Percentiles rank a stretch among this genome's conserved stretches.
These are phyloP conservation scores for Umbelopsis sp. DNA, from an alignment of 192 early-diverging fungal genomes.

Conservation along the genomic window DNA sequence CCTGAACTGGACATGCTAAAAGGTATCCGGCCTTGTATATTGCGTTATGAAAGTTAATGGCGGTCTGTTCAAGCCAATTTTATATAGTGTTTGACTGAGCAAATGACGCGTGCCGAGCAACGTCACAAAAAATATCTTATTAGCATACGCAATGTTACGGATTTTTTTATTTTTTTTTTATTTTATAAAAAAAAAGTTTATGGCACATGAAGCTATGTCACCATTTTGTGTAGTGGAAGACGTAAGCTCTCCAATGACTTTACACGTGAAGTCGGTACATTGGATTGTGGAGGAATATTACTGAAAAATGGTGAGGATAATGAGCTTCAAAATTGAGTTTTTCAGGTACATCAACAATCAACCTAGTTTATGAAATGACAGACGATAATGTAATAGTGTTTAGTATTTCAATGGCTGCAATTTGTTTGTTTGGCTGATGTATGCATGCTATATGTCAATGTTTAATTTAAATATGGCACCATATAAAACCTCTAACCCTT, in stretches of 20 bases:
- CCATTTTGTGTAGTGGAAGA: background rate
- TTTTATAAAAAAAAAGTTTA: too few relatives aligned
- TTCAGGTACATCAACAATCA: background rate
- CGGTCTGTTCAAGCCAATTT: background rate
- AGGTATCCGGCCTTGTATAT: background rate
- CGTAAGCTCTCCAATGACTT: background rate
- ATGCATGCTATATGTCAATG: too few relatives aligned
- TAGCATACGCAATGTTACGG: background rate
- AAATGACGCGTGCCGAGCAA: constrained; percentile 16
- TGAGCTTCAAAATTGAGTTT: background rate
- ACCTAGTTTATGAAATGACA: too few relatives aligned
- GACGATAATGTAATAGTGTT: too few relatives aligned
- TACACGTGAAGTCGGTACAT: background rate
- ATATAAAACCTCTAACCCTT: too few relatives aligned
- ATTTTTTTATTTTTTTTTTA: too few relatives aligned
- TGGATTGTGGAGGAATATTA: too few relatives aligned
- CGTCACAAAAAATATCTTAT: constrained; percentile 3
- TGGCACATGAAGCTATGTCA: background rate
- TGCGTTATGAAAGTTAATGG: background rate
- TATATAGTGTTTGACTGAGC: background rate
- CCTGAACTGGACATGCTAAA: constrained; percentile 1
- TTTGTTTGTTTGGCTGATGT: too few relatives aligned
- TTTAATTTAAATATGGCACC: too few relatives aligned
- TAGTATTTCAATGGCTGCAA: too few relatives aligned
- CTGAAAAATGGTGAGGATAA: too few relatives aligned